Base-by-base conservation (phyloP, 306 rosid species). In the Begonia fuchsioides region DNA sequence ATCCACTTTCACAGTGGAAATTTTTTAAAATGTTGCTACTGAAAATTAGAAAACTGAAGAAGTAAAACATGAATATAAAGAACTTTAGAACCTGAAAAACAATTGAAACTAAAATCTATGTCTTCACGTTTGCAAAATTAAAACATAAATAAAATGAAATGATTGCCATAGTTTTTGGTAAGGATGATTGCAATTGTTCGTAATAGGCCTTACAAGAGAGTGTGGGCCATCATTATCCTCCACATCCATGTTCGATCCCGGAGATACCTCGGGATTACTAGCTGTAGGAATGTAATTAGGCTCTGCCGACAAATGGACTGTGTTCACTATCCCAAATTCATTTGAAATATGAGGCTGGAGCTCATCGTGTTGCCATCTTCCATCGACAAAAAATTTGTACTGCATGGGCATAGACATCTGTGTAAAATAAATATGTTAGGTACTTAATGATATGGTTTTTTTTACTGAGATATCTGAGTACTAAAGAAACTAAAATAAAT, bases 351-450 rank as follows among this genome's bases (percentile, higher is more conserved):
- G 71, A 48, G 85, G 78, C 49, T 79, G 94, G 68, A 71, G 90
- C 62, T 85, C 96, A 47, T 85, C 98, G 43, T 92, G 82, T 54
- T 79, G 75, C 98, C 98, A 92, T 63, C 79, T 87, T 60, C 94
- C 95, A 75, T 92, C 98, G 61, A 92, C 96, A 72, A 44, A 92
- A 73, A 92, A 92, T 64, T 92, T 92, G 78, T 74, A 92, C 98
- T 92, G 96, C 90, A 79, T 53, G 62, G 58, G 52, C 58, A 32
- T 15, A 52, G 17, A 68, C 8, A 54, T 51, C 47, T 59, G 61
- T 38, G 32, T n/a, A 46, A 50, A 49, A 51, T 39, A 60, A 7
- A 26, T n/a, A n/a, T n/a, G n/a, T n/a, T n/a, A n/a, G n/a, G n/a
- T n/a, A n/a, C n/a, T n/a, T n/a, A n/a, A n/a, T n/a, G n/a, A n/a